Evolutionary conservation across 106 monocot species (phyloP).

Genomic region (Xerophyta viscosa): DNA sequence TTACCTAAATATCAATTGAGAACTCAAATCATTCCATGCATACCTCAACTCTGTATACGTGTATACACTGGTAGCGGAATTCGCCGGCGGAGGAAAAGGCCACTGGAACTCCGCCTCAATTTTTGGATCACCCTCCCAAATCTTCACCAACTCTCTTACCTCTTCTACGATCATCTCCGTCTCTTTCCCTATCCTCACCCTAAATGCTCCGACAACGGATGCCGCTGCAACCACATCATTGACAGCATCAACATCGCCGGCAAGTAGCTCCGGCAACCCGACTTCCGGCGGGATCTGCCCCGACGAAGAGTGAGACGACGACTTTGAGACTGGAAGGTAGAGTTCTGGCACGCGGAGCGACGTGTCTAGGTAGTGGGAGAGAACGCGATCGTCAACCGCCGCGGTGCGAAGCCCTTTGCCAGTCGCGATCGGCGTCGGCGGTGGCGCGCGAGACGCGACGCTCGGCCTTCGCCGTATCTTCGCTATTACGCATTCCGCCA

Average conservation of each 20-base stretch:
- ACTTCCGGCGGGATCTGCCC: slow-evolving; percentile 15
- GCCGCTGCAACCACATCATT: slow-evolving; percentile 27
- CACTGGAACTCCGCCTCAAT: slow-evolving; percentile 7
- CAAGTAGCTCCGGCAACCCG: slow-evolving; percentile 12
- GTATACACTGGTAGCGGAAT: too few species aligned
- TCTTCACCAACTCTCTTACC: too few species aligned
- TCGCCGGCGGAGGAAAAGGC: too few species aligned
- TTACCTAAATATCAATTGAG: too few species aligned
- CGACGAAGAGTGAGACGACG: slow-evolving; percentile 5
- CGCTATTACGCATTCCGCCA: not conserved
- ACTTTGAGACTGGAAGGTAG: slow-evolving; percentile 7
- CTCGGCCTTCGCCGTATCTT: not conserved
- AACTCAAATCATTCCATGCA: too few species aligned
- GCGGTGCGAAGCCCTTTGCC: slow-evolving; percentile 43
- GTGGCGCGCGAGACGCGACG: slow-evolving; percentile 19
- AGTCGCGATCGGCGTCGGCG: slow-evolving; percentile 64
- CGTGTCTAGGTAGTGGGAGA: slow-evolving; percentile 49
- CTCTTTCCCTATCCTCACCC: slow-evolving; percentile 4
- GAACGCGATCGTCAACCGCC: slow-evolving; percentile 37
- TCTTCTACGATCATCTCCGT: slow-evolving; percentile 3
- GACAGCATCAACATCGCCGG: slow-evolving; percentile 20
- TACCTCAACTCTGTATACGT: slow-evolving; percentile 37
- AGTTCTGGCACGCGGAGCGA: slow-evolving; percentile 40
- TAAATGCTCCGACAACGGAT: slow-evolving; percentile 5
- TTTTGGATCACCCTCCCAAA: too few species aligned